A percentile compares a stretch with the other conserved stretches of the same genome.
These are phyloP conservation scores for Fusarium udum DNA, from an alignment of 2,329 filamentous ascomycete genomes.

Conservation along the genomic window DNA sequence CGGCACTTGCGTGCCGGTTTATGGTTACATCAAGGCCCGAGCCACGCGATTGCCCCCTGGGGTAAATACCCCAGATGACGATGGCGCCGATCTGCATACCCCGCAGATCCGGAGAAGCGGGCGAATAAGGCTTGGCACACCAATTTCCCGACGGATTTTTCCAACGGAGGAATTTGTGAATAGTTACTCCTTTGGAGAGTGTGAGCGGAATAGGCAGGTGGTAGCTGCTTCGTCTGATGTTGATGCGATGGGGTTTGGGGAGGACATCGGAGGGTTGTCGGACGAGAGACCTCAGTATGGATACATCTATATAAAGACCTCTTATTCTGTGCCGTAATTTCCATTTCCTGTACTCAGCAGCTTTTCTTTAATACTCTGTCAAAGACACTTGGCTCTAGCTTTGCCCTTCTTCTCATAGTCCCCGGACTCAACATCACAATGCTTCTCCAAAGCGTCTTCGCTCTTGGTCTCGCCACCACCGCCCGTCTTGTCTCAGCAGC, in stretches of 20 bases:
- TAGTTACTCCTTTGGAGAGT: neutral
- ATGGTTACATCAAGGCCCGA: constrained; percentile 2
- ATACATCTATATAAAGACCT: neutral
- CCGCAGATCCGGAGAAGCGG: constrained; percentile 11
- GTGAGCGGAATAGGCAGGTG: neutral
- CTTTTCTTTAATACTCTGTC: neutral
- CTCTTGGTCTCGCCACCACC: neutral
- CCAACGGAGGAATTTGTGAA: neutral
- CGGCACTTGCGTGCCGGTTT: constrained; percentile 12
- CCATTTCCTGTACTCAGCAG: neutral
- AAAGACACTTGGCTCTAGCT: neutral
- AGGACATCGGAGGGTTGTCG: neutral
- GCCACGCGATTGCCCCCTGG: constrained; percentile 1
- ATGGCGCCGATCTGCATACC: constrained; percentile 4
- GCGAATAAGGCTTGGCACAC: neutral
- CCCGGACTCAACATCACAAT: neutral
- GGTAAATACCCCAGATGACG: neutral
- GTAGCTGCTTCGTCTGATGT: neutral
- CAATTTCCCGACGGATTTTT: neutral
- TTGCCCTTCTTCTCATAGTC: accelerated
- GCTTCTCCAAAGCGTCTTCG: constrained; percentile 13
- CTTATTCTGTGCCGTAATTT: neutral
- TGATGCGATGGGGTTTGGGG: neutral
- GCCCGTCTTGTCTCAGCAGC: constrained; percentile 10
- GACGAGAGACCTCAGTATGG: neutral